Evolutionary conservation across 257 asterid species (phyloP).

Genomic region (Apocynum venetum): DNA sequence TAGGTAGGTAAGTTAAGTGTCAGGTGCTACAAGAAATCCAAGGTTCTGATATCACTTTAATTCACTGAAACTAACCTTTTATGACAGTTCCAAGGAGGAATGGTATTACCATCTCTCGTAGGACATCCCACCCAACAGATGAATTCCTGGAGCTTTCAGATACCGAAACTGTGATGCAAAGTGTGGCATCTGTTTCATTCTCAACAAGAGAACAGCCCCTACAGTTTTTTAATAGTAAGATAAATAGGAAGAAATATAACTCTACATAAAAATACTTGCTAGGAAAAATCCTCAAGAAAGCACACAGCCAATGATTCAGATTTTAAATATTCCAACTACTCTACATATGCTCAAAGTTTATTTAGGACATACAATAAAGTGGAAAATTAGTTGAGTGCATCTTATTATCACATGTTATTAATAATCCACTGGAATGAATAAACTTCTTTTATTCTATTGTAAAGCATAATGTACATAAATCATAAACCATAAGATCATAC

Average conservation of each 20-base stretch:
- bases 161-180: slow-evolving; percentile 61
- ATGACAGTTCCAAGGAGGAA: slow-evolving; percentile 65
- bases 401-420: not conserved
- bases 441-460: not conserved
- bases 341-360: not conserved
- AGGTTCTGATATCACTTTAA: slow-evolving; percentile 2
- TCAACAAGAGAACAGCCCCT: slow-evolving; percentile 56
- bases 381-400: not conserved
- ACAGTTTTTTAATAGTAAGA: slow-evolving; percentile 31
- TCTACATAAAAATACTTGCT: not conserved
- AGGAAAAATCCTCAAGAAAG: not conserved
- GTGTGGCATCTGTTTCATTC: slow-evolving; percentile 23
- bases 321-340: not conserved
- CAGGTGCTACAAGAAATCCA: not conserved
- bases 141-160: slow-evolving; percentile 30
- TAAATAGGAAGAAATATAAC: slow-evolving; percentile 2
- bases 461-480: not conserved
- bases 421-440: not conserved
- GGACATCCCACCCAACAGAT: slow-evolving; percentile 30
- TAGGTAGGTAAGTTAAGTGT: not conserved
- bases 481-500: not conserved
- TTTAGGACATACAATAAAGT: not conserved
- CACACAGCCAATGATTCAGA: not conserved
- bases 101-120: slow-evolving; percentile 68
- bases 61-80: slow-evolving; percentile 54